Evolutionary conservation across 1,284 basidiomycete species (phyloP).

Genomic region (Agaricales sp.): DNA sequence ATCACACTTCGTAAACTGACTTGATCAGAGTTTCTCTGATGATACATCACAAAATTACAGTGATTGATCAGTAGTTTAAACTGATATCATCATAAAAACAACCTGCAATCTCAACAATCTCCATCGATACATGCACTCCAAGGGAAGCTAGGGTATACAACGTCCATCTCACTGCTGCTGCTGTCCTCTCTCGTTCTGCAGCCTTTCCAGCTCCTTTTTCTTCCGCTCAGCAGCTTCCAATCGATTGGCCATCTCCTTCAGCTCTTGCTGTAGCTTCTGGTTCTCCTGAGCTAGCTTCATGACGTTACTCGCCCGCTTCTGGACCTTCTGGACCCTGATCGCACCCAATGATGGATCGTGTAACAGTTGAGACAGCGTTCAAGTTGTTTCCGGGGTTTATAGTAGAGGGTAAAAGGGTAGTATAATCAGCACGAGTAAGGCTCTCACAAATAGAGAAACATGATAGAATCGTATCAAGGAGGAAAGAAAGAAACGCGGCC

Average conservation of each 20-base stretch:
- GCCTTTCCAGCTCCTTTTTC: constrained; percentile 42
- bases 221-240: constrained; percentile 63
- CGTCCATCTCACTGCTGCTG: too few species aligned
- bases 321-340: constrained; percentile 46
- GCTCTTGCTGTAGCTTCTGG: constrained; percentile 63
- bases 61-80: too few species aligned
- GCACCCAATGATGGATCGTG: constrained; percentile 14
- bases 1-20: not conserved
- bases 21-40: not conserved
- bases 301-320: constrained; percentile 63
- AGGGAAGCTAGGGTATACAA: too few species aligned
- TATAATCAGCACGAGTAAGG: too few species aligned
- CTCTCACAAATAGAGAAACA: too few species aligned
- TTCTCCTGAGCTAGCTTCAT: constrained; percentile 67
- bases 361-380: constrained; percentile 12
- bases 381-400: too few species aligned
- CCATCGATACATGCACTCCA: too few species aligned
- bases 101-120: too few species aligned
- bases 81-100: too few species aligned
- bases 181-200: constrained; percentile 21
- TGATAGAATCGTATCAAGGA: not conserved
- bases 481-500: not conserved
- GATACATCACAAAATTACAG: not conserved
- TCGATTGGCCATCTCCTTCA: constrained; percentile 63
- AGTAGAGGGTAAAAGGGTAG: not conserved